Base-by-base conservation (phyloP, 768 basidiomycete genomes). In the Xerocomellus amylosporus region DNA sequence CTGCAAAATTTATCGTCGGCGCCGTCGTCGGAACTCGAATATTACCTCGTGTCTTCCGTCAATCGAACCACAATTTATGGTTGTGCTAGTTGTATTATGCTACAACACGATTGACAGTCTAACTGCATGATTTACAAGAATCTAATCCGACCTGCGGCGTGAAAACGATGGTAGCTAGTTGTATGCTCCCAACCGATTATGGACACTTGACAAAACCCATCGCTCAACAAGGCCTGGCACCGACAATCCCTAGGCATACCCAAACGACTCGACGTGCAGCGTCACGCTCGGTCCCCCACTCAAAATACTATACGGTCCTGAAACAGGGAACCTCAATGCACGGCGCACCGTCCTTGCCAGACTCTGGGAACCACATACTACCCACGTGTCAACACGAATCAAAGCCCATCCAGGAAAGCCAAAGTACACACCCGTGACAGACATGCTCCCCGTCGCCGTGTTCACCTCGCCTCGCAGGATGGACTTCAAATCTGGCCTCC, bases 291-390 rank as follows among this genome's bases (percentile, higher is more conserved):
- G 68, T 3, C 72, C 72, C 6, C 74, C 76, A 2, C 44, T 62
- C 56, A 76, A 46, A 2, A 74, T 40, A 13, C 54, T 64, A 6
- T 8, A 30, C 19, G 58, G 60, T 13, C 69, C 65, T 17, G 67
- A 66, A 13, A 74, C 64, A 10, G 74, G 73, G 12, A 67, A 61
- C 10, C 76, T 69, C 49, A 84, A 49, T 2, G 76, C 76, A 0
- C 57, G 50, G 5, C 77, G 73, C 19, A 78, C 79, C 1, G 70
- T 62, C 30, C 66, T 59, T 1, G 75, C 66, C 12, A 83, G 54
- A 4, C 68, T 65, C 22, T 71, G 69, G 0, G 79, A 74, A 4
- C 82, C 82, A 46, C 82, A 84, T 0, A 82, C 82, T 84, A 17
- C 15, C 2, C 44, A 17, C 5, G 5, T 10, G 34, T 24, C 24